These are phyloP conservation scores for Wallacemonas sp. DNA, from an alignment of 208 protist genomes.

Conservation along the genomic window DNA sequence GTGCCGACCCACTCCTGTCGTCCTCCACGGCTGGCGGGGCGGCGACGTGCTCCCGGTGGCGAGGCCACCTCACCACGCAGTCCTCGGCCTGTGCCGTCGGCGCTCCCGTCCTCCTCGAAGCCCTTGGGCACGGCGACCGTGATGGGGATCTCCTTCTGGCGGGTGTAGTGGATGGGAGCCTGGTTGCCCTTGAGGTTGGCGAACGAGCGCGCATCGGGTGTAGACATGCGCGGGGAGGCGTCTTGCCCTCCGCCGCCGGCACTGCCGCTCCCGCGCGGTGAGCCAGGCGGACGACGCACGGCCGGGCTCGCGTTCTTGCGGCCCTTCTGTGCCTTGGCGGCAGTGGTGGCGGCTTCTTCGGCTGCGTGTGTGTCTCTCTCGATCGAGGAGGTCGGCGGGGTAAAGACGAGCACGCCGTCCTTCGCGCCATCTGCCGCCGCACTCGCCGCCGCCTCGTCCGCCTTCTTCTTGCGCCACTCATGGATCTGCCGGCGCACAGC, in stretches of 20 bases:
- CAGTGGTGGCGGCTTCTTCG: not conserved
- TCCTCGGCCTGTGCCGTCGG: not conserved
- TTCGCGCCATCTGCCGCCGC: constrained; percentile 37
- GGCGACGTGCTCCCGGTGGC: not conserved
- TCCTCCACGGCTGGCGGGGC: not conserved
- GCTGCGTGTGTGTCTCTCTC: not conserved
- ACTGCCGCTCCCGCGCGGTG: constrained; percentile 3
- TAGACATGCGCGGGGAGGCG: not conserved
- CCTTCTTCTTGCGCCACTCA: constrained; percentile 31
- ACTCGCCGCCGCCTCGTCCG: not conserved
- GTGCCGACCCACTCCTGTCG: constrained; percentile 8
- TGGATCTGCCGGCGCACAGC: constrained; percentile 38
- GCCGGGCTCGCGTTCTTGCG: constrained; percentile 15
- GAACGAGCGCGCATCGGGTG: constrained; percentile 6
- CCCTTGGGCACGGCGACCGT: constrained; percentile 12
- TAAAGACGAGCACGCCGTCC: constrained; percentile 52
- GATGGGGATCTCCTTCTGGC: constrained; percentile 9
- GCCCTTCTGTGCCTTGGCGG: no score
- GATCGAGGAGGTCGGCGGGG: constrained; percentile 25
- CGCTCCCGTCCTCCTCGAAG: not conserved
- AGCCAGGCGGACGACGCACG: constrained; percentile 1
- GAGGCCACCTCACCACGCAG: not conserved
- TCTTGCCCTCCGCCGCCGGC: no score
- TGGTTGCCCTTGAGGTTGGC: constrained; percentile 15
- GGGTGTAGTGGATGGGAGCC: constrained; percentile 15